Conservation (phyloP, 768 basidiomycete species). For the Leccinellum rugosiceps region DNA sequence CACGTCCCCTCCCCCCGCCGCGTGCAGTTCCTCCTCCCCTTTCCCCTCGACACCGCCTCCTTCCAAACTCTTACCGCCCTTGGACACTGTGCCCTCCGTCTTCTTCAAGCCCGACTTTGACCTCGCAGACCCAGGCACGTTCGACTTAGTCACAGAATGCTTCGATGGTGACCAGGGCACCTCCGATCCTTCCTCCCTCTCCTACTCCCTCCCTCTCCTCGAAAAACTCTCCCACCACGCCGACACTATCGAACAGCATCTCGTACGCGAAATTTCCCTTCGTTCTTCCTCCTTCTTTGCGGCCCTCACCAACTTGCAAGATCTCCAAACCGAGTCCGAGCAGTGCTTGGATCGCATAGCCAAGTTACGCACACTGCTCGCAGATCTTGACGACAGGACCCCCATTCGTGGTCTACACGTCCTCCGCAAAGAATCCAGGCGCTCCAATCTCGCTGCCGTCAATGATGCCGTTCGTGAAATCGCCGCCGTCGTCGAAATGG, state of each 20-base stretch:
- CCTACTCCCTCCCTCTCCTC: constrained; percentile 70
- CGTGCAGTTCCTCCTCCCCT: constrained; percentile 19
- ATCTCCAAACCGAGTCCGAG: constrained; percentile 85
- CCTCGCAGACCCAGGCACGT: constrained; percentile 75
- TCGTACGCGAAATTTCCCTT: constrained; percentile 86
- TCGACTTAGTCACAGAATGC: constrained; percentile 71
- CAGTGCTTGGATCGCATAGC: constrained; percentile 76
- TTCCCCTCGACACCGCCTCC: constrained; percentile 33
- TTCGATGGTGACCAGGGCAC: constrained; percentile 35
- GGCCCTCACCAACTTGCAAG: constrained; percentile 90
- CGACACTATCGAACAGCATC: constrained; percentile 92
- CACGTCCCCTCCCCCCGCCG: constrained; percentile 31
- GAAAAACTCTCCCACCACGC: constrained; percentile 91
- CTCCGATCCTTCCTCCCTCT: constrained; percentile 57
- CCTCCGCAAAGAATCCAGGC: constrained; percentile 59
- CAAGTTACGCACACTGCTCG: constrained; percentile 65
- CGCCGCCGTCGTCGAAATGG: constrained; percentile 72
- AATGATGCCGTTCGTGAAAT: constrained; percentile 62
- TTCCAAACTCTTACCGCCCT: constrained; percentile 55
- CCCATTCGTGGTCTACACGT: constrained; percentile 80
- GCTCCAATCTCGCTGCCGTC: constrained; percentile 58
- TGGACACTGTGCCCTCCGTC: constrained; percentile 72
- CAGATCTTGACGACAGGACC: constrained; percentile 70
- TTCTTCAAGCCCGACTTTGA: constrained; percentile 82
- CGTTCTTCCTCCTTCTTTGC: constrained; percentile 95